phyloP scores from a whole-genome alignment of 2,329 filamentous ascomycete species.

The Plenodomus lindquistii region DNA sequence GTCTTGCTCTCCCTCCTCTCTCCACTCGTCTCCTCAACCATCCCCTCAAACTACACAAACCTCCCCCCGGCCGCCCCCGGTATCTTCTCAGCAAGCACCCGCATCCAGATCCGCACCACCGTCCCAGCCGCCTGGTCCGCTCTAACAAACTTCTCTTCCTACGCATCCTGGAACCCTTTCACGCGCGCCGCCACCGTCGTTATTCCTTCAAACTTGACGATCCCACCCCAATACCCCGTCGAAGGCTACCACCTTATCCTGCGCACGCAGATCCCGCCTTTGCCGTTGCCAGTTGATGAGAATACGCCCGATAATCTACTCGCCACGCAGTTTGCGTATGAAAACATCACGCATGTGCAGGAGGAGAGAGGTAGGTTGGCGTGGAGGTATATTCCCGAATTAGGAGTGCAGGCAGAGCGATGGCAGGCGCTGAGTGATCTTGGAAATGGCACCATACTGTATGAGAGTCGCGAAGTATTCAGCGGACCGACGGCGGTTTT shows the following conservation, averaged over 20 bases:
- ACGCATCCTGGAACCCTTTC: conserved; percentile 39
- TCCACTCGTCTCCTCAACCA: conserved; percentile 1
- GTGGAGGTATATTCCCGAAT: conserved; percentile 24
- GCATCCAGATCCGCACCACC: conserved; percentile 30
- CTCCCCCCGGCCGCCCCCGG: conserved; percentile 30
- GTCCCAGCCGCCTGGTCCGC: conserved; percentile 27
- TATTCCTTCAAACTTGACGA: conserved; percentile 19
- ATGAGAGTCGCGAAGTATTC: conserved; percentile 38
- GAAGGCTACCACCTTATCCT: conserved; percentile 28
- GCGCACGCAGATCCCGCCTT: conserved; percentile 34
- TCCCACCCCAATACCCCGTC: conserved; percentile 28
- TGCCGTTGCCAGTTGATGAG: conserved; percentile 31
- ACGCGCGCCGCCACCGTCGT: conserved; percentile 31
- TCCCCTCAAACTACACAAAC: conserved; percentile 23
- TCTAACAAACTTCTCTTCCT: conserved; percentile 32
- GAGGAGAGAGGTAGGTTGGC: conserved; percentile 27
- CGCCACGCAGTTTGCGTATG: conserved; percentile 27
- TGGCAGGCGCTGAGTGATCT: conserved; percentile 36
- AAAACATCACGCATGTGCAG: conserved; percentile 37
- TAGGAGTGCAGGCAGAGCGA: conserved; percentile 19
- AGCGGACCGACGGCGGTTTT: conserved; percentile 18
- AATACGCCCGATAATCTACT: conserved; percentile 30
- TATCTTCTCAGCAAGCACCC: conserved; percentile 32
- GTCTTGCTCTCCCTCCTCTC: conserved; percentile 4
- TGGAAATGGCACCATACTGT: conserved; percentile 28